A percentile compares a stretch with the other conserved stretches of the same genome.
phyloP scores from a whole-genome alignment of 441 rosid species.

The Bocquillonia castaneifolia region DNA sequence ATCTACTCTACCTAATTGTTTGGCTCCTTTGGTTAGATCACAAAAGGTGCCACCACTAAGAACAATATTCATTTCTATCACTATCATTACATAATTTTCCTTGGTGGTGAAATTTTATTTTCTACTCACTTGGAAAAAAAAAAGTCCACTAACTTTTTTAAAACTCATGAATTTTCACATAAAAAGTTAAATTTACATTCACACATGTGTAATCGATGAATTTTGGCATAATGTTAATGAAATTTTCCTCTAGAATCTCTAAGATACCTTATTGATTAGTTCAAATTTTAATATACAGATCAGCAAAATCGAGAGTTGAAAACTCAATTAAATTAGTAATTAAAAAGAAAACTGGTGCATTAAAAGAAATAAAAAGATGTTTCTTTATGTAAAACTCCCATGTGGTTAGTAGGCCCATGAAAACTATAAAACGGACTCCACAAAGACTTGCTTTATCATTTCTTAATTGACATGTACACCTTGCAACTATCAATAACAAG shows the following conservation, averaged over 20 bases:
- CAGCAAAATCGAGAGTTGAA: not conserved
- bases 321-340: no score
- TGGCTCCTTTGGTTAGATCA: constrained; percentile 17
- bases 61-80: not conserved
- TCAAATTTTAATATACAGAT: not conserved
- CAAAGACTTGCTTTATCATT: constrained; percentile 36
- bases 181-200: no score
- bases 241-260: no score
- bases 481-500: constrained; percentile 36
- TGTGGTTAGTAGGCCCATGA: constrained; percentile 44
- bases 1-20: constrained; percentile 24
- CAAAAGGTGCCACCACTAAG: not conserved
- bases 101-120: not conserved
- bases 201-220: no score
- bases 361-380: constrained; percentile 20
- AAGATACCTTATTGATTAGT: no score
- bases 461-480: constrained; percentile 34
- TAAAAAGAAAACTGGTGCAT: not conserved
- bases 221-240: no score
- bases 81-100: constrained; percentile 2
- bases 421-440: constrained; percentile 32
- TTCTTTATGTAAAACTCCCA: constrained; percentile 44
- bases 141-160: not conserved
- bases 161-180: no score
- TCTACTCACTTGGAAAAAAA: not conserved